phyloP scores from a whole-genome alignment of 2,329 filamentous ascomycete species.

The Lachnellula occidentalis region DNA sequence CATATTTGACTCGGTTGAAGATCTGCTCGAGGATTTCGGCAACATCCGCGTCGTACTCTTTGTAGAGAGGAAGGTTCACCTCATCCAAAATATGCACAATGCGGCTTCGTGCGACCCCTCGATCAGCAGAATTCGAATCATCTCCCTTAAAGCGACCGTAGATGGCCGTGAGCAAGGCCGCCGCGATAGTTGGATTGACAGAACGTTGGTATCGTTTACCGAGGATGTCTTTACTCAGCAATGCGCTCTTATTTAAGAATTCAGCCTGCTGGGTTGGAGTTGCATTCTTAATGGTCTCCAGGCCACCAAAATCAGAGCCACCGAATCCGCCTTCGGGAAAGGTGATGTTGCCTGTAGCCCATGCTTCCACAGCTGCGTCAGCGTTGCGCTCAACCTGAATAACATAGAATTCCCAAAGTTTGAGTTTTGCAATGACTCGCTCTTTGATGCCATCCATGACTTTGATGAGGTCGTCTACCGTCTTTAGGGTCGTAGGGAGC shows the following conservation, averaged over 20 bases:
- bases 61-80: constrained; percentile 82
- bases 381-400: constrained; percentile 71
- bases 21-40: constrained; percentile 83
- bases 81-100: constrained; percentile 67
- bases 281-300: constrained; percentile 49
- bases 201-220: constrained; percentile 72
- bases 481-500: constrained; percentile 69
- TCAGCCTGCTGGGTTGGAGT: constrained; percentile 52
- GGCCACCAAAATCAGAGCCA: constrained; percentile 40
- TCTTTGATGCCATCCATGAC: constrained; percentile 83
- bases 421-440: constrained; percentile 69
- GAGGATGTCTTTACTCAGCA: constrained; percentile 67
- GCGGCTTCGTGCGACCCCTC: constrained; percentile 48
- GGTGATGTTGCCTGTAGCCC: constrained; percentile 56
- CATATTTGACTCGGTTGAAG: constrained; percentile 91
- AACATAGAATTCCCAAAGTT: constrained; percentile 91
- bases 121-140: constrained; percentile 41
- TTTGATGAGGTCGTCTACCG: constrained; percentile 64
- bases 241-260: constrained; percentile 56
- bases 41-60: constrained; percentile 83
- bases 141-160: constrained; percentile 63
- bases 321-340: constrained; percentile 49
- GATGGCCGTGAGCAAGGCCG: constrained; percentile 60
- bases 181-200: constrained; percentile 64
- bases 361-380: constrained; percentile 63